Base-by-base conservation (phyloP, 257 asterid species). In the Nicotiana attenuata region DNA sequence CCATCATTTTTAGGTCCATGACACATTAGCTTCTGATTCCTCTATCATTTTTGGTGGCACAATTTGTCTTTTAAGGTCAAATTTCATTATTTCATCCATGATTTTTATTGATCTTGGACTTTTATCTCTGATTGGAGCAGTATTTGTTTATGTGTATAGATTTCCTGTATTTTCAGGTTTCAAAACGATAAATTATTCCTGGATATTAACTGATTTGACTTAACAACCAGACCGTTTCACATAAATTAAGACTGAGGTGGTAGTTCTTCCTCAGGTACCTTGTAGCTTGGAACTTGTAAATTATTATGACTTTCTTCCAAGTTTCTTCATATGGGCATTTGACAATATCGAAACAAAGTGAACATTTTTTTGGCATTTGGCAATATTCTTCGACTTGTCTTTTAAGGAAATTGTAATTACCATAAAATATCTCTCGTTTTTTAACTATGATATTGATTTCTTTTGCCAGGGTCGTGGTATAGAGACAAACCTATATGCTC, bases 401-500 rank as follows among this genome's bases (percentile, higher is more conserved):
- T 60, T 81, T 88, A 67, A 71, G 22, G 78, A 41, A 71, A 45
- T 71, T 71, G 59, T 71, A 13, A 13, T 41, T 22, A 41, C 24
- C 59, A 45, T 41, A 10, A 33, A 69, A 20, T 29, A 29, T 38
- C 28, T 38, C 28, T 67, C 33, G 10, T 16, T 61, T 14, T 22
- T 45, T 71, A 13, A 33, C 35, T 69, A 22, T 45, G 33, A 75
- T 47, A 3, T 38, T 81, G 56, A 10, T 26, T 50, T 24, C 38
- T 73, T 61, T 77, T 78, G 75, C 59, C 91, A 95, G 99, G 99
- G 99, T 65, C 98, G 99, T 26, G 98, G 99, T 81, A 85, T 96
- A 84, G 99, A 96, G 89, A 96, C 99, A 14, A 96, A 96, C 90
- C 97, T 96, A 60, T 96, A 96, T 68, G 98, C 98, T 47, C 92